These are phyloP conservation scores for Tylopilus subfusipes DNA, from an alignment of 768 basidiomycete genomes.

Conservation along the genomic window DNA sequence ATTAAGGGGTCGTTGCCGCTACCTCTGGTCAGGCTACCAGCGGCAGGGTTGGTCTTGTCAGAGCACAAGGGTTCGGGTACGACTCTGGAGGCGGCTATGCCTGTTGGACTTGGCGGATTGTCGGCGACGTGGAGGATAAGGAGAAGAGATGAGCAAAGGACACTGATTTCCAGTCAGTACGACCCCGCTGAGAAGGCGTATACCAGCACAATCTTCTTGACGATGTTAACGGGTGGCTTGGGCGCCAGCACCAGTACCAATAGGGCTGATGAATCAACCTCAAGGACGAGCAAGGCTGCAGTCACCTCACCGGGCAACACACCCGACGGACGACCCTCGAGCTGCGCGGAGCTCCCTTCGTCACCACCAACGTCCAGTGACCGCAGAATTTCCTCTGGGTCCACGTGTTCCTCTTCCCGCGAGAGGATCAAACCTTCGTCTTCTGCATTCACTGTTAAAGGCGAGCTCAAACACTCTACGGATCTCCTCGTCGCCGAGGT, in stretches of 20 bases:
- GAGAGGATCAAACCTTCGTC: slow-evolving; percentile 36
- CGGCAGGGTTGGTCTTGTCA: slow-evolving; percentile 55
- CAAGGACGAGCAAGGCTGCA: slow-evolving; percentile 40
- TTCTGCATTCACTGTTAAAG: slow-evolving; percentile 59
- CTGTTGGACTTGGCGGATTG: slow-evolving; percentile 26
- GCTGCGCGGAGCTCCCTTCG: slow-evolving; percentile 15
- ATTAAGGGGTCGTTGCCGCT: slow-evolving; percentile 63
- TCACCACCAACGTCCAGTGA: slow-evolving; percentile 23
- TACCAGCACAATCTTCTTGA: slow-evolving; percentile 48
- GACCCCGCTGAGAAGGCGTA: slow-evolving; percentile 49
- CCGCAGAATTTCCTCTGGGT: slow-evolving; percentile 21
- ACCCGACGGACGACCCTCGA: slow-evolving; percentile 14
- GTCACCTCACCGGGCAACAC: slow-evolving; percentile 23
- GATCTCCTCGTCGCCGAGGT: slow-evolving; percentile 79
- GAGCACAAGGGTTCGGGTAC: slow-evolving; percentile 38
- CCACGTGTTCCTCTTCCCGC: slow-evolving; percentile 32
- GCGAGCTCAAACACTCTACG: slow-evolving; percentile 55
- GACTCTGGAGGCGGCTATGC: slow-evolving; percentile 34
- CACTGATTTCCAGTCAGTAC: slow-evolving; percentile 55
- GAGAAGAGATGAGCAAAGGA: slow-evolving; percentile 55
- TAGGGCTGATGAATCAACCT: slow-evolving; percentile 35
- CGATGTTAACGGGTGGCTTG: slow-evolving; percentile 16
- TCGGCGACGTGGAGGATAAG: slow-evolving; percentile 53
- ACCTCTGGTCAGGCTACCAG: slow-evolving; percentile 68
- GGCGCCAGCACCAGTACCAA: slow-evolving; percentile 12